A percentile compares a stretch with the other conserved stretches of the same genome.
These are phyloP conservation scores for Scytalidium sp. DNA, from an alignment of 2,329 filamentous ascomycete species.

Conservation along the genomic window DNA sequence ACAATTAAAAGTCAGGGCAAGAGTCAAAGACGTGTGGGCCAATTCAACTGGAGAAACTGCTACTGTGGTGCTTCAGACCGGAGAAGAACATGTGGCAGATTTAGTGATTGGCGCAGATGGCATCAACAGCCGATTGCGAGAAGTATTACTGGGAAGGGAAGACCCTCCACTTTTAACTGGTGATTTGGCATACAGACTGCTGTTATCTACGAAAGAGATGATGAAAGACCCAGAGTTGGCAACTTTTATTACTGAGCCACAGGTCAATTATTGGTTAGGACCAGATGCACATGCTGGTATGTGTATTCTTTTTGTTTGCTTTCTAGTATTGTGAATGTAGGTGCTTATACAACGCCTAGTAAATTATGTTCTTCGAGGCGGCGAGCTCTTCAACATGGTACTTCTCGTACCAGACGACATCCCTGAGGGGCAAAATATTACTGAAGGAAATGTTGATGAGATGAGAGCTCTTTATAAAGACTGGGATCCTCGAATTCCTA, in stretches of 20 bases:
- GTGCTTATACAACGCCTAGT: conserved; percentile 23
- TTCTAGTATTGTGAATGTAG: neutral
- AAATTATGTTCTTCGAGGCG: conserved; percentile 41
- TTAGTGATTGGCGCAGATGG: conserved; percentile 40
- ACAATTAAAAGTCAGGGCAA: conserved; percentile 34
- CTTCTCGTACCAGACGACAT: conserved; percentile 35
- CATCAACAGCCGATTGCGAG: conserved; percentile 35
- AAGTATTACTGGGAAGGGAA: conserved; percentile 36
- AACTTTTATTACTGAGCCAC: conserved; percentile 33
- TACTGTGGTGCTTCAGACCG: conserved; percentile 23
- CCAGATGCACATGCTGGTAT: conserved; percentile 45
- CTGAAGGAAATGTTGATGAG: conserved; percentile 38
- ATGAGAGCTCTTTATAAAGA: conserved; percentile 38
- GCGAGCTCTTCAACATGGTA: conserved; percentile 43
- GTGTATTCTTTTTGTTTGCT: conserved; percentile 16
- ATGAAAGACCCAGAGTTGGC: conserved; percentile 37
- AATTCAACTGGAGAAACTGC: conserved; percentile 14
- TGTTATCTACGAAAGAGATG: conserved; percentile 40
- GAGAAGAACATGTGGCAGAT: conserved; percentile 27
- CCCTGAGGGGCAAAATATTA: conserved; percentile 31
- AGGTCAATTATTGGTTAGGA: conserved; percentile 44
- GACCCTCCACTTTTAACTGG: conserved; percentile 46
- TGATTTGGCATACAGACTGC: conserved; percentile 41
- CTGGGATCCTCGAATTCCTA: conserved; percentile 46
- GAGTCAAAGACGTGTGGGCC: conserved; percentile 31